A percentile compares a stretch with the other conserved stretches of the same genome.
phyloP scores from a whole-genome alignment of 2,329 filamentous ascomycete species.

The Fusarium sp. region DNA sequence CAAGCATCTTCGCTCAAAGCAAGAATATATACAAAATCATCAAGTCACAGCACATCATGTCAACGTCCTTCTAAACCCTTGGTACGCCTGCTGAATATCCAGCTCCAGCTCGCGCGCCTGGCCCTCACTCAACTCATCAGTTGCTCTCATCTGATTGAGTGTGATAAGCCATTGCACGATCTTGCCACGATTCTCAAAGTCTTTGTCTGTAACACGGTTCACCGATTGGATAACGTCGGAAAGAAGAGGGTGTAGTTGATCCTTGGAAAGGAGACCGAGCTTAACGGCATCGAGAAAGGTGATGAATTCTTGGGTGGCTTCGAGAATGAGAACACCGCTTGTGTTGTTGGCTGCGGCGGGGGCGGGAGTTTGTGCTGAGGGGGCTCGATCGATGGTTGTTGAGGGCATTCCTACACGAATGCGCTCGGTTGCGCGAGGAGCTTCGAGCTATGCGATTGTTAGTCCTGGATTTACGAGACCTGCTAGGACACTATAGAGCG shows the following conservation, averaged over 20 bases:
- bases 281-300: slow-evolving; percentile 96
- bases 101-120: slow-evolving; percentile 90
- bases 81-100: slow-evolving; percentile 93
- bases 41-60: slow-evolving; percentile 51
- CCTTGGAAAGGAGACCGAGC: slow-evolving; percentile 91
- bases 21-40: slow-evolving; percentile 1
- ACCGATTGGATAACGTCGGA: slow-evolving; percentile 97
- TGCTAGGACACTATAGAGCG: accelerated
- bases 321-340: slow-evolving; percentile 77
- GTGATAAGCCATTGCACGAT: slow-evolving; percentile 99
- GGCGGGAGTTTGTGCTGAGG: slow-evolving; percentile 56
- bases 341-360: slow-evolving; percentile 58
- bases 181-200: slow-evolving; percentile 95
- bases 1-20: slow-evolving; percentile 21
- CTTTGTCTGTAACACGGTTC: slow-evolving; percentile 93
- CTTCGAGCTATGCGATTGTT: slow-evolving; percentile 75
- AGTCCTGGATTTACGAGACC: neutral
- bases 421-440: slow-evolving; percentile 91
- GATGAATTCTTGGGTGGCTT: slow-evolving; percentile 98
- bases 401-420: slow-evolving; percentile 92
- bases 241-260: slow-evolving; percentile 93
- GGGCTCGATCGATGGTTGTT: slow-evolving; percentile 72
- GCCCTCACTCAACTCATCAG: slow-evolving; percentile 87
- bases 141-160: slow-evolving; percentile 96
- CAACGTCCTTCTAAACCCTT: slow-evolving; percentile 88